Conservation (phyloP, 208 protist species). For the Leishmania mexicana region DNA sequence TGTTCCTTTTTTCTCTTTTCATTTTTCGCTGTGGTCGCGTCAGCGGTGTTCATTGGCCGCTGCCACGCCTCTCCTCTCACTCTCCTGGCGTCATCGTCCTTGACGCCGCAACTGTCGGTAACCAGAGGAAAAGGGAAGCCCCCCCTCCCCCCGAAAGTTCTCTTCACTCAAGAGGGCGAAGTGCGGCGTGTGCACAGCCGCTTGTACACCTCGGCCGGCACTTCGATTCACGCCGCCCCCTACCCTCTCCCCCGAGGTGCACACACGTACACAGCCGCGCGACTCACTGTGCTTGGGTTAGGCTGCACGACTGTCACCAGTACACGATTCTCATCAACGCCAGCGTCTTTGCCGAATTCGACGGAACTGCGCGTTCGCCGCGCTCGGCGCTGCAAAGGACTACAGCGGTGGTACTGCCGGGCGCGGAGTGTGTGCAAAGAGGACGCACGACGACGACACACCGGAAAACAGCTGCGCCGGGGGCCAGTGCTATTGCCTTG, state of each 20-base stretch:
- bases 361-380: not conserved
- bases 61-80: not conserved
- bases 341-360: not conserved
- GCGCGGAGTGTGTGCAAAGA: not conserved
- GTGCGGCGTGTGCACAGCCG: not conserved
- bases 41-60: not conserved
- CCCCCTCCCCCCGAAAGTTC: not conserved
- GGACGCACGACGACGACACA: not conserved
- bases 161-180: not conserved
- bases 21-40: not conserved
- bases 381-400: not conserved
- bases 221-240: not conserved
- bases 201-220: not conserved
- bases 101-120: not conserved
- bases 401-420: not conserved
- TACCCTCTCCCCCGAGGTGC: not conserved
- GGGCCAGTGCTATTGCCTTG: not conserved
- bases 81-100: not conserved
- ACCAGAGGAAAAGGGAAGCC: not conserved
- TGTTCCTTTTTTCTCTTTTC: not conserved
- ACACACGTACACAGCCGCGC: not conserved
- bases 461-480: not conserved
- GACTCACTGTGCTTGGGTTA: not conserved
- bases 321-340: not conserved
- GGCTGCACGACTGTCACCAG: not conserved